Conservation (phyloP, 176 grass and related monocot genomes). For the Tillandsia leiboldiana region DNA sequence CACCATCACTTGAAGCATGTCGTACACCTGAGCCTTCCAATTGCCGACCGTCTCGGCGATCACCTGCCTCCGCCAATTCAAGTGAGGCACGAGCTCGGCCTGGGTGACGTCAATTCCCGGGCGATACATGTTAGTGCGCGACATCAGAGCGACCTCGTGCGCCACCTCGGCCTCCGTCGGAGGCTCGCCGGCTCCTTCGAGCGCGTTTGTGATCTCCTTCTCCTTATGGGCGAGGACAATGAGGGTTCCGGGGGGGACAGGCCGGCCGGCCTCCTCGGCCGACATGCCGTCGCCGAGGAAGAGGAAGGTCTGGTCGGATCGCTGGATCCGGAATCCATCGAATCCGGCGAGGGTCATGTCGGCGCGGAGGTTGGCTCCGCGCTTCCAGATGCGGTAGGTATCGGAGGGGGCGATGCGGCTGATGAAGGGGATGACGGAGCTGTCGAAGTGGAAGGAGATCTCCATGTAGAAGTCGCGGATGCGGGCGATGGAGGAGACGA, state of each 20-base stretch:
- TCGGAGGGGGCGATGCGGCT: constrained; percentile 90
- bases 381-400: constrained; percentile 98
- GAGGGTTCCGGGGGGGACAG: constrained; percentile 66
- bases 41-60: constrained; percentile 57
- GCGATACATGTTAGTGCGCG: constrained; percentile 93
- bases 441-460: constrained; percentile 99
- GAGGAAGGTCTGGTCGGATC: constrained; percentile 85
- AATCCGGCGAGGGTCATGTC: constrained; percentile 95
- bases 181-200: constrained; percentile 81
- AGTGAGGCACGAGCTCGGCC: constrained; percentile 76
- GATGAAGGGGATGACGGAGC: constrained; percentile 92
- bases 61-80: constrained; percentile 90
- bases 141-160: constrained; percentile 88
- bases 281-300: constrained; percentile 65
- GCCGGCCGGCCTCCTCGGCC: constrained; percentile 36
- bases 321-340: constrained; percentile 85
- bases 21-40: constrained; percentile 92
- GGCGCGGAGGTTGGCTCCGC: constrained; percentile 44
- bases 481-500: constrained; percentile 60
- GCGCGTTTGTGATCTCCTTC: constrained; percentile 84
- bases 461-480: constrained; percentile 98
- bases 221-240: constrained; percentile 90
- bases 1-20: constrained; percentile 83
- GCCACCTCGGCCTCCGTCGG: constrained; percentile 78
- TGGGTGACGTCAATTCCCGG: constrained; percentile 93